phyloP scores from a whole-genome alignment of 139 green algal genomes.

The Nannochloris sp. region DNA sequence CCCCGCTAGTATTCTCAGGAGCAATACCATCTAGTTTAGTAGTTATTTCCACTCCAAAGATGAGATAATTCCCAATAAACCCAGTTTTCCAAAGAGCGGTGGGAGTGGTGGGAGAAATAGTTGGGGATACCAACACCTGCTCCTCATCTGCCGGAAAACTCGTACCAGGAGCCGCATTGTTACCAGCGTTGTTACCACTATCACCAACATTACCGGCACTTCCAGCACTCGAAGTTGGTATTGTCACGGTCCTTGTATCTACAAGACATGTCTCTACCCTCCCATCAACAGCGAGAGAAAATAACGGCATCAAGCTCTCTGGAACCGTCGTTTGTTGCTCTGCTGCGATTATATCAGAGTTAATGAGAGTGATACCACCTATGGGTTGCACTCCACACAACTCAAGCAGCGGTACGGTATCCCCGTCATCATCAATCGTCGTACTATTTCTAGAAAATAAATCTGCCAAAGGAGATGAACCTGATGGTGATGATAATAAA shows the following conservation, averaged over 20 bases:
- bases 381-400: constrained; percentile 15
- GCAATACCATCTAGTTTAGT: not conserved
- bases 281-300: constrained; percentile 10
- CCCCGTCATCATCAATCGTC: too few relatives aligned
- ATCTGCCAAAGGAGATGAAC: too few relatives aligned
- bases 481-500: too few relatives aligned
- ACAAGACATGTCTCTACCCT: not conserved
- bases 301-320: not conserved
- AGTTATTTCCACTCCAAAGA: too few relatives aligned
- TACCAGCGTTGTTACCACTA: not conserved
- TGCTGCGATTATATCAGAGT: not conserved
- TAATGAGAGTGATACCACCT: constrained; percentile 1
- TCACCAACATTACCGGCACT: not conserved
- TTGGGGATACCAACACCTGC: too few relatives aligned
- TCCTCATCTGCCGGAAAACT: not conserved
- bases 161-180: not conserved
- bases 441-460: not conserved
- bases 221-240: not conserved
- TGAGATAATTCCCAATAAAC: too few relatives aligned
- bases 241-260: not conserved
- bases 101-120: too few relatives aligned
- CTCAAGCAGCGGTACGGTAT: too few relatives aligned
- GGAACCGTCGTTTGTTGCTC: not conserved
- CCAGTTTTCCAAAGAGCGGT: too few relatives aligned
- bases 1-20: not conserved